A percentile compares a stretch with the other conserved stretches of the same genome.
phyloP scores from a whole-genome alignment of 75 land plant genomes.

The Cunninghamia lanceolata region DNA sequence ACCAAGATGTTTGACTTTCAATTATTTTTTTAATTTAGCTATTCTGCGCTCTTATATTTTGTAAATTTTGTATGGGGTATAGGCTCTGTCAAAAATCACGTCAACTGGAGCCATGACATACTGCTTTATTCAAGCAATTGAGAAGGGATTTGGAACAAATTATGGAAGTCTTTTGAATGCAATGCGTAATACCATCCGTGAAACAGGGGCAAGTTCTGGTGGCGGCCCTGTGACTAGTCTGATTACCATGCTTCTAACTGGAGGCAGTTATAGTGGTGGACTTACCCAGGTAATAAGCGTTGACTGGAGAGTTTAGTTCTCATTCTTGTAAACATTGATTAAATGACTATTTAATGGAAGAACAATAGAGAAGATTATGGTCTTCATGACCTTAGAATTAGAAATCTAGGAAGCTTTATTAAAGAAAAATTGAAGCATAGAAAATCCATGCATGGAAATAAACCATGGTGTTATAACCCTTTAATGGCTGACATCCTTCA shows the following conservation, averaged over 20 bases:
- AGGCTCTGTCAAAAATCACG: slow-evolving; percentile 78
- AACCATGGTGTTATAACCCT: background rate
- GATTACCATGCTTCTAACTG: slow-evolving; percentile 70
- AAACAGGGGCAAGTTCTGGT: slow-evolving; percentile 29
- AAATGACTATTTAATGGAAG: background rate
- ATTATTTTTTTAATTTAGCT: slow-evolving; percentile 9
- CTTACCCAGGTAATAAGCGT: slow-evolving; percentile 60
- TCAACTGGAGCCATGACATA: slow-evolving; percentile 98
- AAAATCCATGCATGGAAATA: background rate
- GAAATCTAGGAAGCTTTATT: background rate
- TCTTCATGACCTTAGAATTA: background rate
- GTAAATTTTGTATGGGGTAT: background rate
- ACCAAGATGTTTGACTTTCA: background rate
- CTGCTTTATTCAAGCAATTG: slow-evolving; percentile 95
- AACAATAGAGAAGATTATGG: background rate
- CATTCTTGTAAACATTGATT: background rate
- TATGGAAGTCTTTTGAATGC: slow-evolving; percentile 77
- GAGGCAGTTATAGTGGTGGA: slow-evolving; percentile 57
- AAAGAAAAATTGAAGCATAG: background rate
- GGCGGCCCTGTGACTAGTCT: slow-evolving; percentile 62
- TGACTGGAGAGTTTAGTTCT: too few relatives aligned
- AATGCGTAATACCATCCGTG: slow-evolving; percentile 71
- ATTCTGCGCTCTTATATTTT: slow-evolving; percentile 4
- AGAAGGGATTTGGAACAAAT: slow-evolving; percentile 68
- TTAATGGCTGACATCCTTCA: background rate